These are phyloP conservation scores for Ceratocystis ficicola DNA, from an alignment of 2,329 filamentous ascomycete species.

Conservation along the genomic window DNA sequence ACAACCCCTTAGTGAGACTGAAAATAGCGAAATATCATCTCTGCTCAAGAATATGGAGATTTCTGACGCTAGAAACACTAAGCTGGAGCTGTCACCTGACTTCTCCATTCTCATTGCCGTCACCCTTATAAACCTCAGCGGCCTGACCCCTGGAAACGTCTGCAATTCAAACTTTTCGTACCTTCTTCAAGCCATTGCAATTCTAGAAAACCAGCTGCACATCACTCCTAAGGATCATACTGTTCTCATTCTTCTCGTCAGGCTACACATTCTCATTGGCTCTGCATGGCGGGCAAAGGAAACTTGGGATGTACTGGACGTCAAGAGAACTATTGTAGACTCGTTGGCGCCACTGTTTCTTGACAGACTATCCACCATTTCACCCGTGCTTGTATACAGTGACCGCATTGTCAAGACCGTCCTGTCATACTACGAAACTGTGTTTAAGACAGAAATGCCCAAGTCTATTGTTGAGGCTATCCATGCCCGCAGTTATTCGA, in stretches of 20 bases:
- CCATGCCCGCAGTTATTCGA: conserved; percentile 39
- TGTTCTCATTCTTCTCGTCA: conserved; percentile 39
- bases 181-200: conserved; percentile 38
- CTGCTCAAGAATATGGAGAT: conserved; percentile 16
- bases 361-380: conserved; percentile 42
- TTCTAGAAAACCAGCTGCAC: conserved; percentile 40
- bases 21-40: conserved; percentile 19
- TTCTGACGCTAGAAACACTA: conserved; percentile 15
- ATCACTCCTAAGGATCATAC: conserved; percentile 36
- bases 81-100: conserved; percentile 21
- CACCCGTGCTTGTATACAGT: conserved; percentile 33
- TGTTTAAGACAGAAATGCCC: conserved; percentile 38
- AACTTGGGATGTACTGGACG: conserved; percentile 40
- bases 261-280: conserved; percentile 41
- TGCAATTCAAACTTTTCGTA: conserved; percentile 22
- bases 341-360: conserved; percentile 43
- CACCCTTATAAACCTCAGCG: conserved; percentile 17
- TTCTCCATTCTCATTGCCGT: conserved; percentile 22
- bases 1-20: conserved; percentile 18
- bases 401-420: conserved; percentile 24
- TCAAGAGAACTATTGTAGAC: conserved; percentile 48
- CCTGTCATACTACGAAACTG: conserved; percentile 32
- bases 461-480: conserved; percentile 40
- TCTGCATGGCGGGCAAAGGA: conserved; percentile 37
- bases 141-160: conserved; percentile 7